Percentiles rank a stretch among this genome's conserved stretches.
Conservation (phyloP, 495 filamentous ascomycete species). For the Aspergillus biplanus region DNA sequence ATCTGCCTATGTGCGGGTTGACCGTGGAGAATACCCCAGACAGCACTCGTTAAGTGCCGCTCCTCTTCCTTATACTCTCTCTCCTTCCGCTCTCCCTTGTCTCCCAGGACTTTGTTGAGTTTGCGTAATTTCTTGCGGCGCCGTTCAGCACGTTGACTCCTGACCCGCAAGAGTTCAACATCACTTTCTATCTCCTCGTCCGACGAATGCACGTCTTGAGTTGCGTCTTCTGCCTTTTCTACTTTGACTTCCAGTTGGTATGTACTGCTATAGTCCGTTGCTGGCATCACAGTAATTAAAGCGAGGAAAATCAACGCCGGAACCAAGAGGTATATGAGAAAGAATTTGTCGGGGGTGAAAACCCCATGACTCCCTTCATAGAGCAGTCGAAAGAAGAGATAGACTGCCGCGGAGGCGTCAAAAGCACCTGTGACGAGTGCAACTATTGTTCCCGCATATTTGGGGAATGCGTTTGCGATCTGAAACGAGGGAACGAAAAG, state of each 20-base stretch:
- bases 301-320: slow-evolving; percentile 59
- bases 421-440: slow-evolving; percentile 73
- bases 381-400: slow-evolving; percentile 64
- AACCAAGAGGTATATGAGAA: slow-evolving; percentile 63
- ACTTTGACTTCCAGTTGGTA: slow-evolving; percentile 63
- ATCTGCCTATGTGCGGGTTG: slow-evolving; percentile 75
- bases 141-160: slow-evolving; percentile 60
- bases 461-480: slow-evolving; percentile 71
- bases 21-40: slow-evolving; percentile 86
- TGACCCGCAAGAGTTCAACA: slow-evolving; percentile 52
- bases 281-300: slow-evolving; percentile 64
- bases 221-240: slow-evolving; percentile 56
- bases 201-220: slow-evolving; percentile 60
- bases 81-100: slow-evolving; percentile 56
- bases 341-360: slow-evolving; percentile 65
- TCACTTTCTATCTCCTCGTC: slow-evolving; percentile 55
- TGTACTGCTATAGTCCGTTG: slow-evolving; percentile 62
- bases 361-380: slow-evolving; percentile 54
- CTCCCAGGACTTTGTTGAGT: slow-evolving; percentile 67
- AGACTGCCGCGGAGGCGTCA: slow-evolving; percentile 70
- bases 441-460: slow-evolving; percentile 66
- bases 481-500: slow-evolving; percentile 74
- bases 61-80: slow-evolving; percentile 56
- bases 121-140: slow-evolving; percentile 67
- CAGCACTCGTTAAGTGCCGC: slow-evolving; percentile 52